A percentile compares a stretch with the other conserved stretches of the same genome.
phyloP scores from a whole-genome alignment of 805 yeast species.

The Candida hispaniensis region DNA sequence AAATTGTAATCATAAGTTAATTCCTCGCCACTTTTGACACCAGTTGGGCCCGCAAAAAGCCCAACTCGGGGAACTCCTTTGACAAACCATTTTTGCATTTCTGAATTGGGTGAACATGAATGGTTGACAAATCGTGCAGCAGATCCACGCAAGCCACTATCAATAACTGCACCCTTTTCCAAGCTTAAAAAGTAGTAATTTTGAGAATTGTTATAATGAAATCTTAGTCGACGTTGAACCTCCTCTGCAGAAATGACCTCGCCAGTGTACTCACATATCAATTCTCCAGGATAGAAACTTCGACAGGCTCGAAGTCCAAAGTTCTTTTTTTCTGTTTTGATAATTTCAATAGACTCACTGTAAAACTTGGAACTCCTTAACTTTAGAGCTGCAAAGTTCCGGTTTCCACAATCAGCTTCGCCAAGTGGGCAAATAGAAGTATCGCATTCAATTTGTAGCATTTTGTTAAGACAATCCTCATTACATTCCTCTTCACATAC shows the following conservation, averaged over 20 bases:
- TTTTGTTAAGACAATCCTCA: slow-evolving; percentile 29
- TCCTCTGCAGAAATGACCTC: slow-evolving; percentile 36
- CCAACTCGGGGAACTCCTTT: slow-evolving; percentile 38
- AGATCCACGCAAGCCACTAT: slow-evolving; percentile 37
- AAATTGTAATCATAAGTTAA: slow-evolving; percentile 41
- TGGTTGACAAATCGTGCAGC: slow-evolving; percentile 43
- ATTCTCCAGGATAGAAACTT: slow-evolving; percentile 30
- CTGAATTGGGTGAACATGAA: slow-evolving; percentile 39
- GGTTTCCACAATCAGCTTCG: slow-evolving; percentile 30
- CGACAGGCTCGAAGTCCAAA: slow-evolving; percentile 35
- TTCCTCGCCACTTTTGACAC: slow-evolving; percentile 35
- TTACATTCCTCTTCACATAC: slow-evolving; percentile 28
- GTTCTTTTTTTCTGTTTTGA: slow-evolving; percentile 34
- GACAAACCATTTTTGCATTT: slow-evolving; percentile 41
- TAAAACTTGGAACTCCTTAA: slow-evolving; percentile 1
- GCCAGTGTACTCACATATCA: slow-evolving; percentile 42
- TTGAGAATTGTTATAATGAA: slow-evolving; percentile 28
- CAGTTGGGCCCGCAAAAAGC: slow-evolving; percentile 34
- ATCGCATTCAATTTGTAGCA: slow-evolving; percentile 31
- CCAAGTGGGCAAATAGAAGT: slow-evolving; percentile 28
- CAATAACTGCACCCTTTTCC: slow-evolving; percentile 36
- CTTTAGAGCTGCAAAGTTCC: slow-evolving; percentile 24
- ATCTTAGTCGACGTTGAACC: slow-evolving; percentile 31
- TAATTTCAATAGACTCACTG: slow-evolving; percentile 23
- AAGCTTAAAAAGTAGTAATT: slow-evolving; percentile 36